Evolutionary conservation across 257 asterid species (phyloP).

Genomic region (Solanum clarkiae): DNA sequence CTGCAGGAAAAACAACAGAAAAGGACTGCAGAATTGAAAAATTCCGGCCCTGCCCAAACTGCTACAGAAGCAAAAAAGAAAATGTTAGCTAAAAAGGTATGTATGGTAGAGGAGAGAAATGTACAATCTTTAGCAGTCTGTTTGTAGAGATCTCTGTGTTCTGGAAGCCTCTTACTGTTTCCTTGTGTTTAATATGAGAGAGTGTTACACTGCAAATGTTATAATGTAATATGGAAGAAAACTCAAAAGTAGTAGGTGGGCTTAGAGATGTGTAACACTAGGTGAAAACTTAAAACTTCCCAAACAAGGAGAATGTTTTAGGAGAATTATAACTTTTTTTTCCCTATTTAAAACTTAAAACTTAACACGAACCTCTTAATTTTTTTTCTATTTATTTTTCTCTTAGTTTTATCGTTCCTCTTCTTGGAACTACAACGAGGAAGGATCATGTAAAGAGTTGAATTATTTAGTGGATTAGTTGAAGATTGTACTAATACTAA

Average conservation of each 20-base stretch:
- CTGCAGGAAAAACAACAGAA: no score
- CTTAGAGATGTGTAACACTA: constrained; percentile 3
- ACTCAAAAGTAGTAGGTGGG: background rate
- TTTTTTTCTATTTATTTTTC: background rate
- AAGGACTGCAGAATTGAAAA: constrained; percentile 51
- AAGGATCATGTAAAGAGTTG: constrained; percentile 29
- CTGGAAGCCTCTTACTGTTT: constrained; percentile 9
- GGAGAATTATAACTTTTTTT: background rate
- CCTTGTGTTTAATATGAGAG: background rate
- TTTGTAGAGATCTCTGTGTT: background rate
- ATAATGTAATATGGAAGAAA: background rate
- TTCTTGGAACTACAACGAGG: background rate
- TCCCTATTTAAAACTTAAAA: no score
- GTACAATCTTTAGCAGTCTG: background rate
- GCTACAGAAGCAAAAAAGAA: constrained; percentile 52
- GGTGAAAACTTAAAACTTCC: background rate
- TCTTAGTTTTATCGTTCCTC: background rate
- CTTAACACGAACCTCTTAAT: no score
- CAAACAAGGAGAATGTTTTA: background rate
- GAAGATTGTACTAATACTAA: constrained; percentile 15
- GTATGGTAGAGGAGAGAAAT: background rate
- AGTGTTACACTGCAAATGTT: background rate
- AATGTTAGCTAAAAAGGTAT: constrained; percentile 53
- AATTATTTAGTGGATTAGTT: background rate
- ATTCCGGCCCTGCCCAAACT: constrained; percentile 39